These are phyloP conservation scores for Dryas drummondii DNA, from an alignment of 306 rosid genomes.

Conservation along the genomic window DNA sequence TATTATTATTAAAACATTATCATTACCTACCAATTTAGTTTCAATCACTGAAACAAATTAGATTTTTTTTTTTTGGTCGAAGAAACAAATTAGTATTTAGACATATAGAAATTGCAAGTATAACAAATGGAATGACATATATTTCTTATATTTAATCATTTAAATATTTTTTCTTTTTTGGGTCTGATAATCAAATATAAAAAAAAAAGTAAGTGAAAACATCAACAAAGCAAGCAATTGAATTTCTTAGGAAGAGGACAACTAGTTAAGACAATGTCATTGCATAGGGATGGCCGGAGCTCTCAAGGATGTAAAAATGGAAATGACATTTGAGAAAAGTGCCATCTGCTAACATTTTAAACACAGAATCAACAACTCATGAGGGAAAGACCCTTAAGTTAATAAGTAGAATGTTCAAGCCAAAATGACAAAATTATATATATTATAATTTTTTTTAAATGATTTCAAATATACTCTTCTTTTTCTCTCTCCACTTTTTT, in stretches of 20 bases:
- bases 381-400: not conserved
- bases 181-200: too few relatives aligned
- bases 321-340: not conserved
- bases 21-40: slow-evolving; percentile 10
- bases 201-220: too few relatives aligned
- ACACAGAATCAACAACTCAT: not conserved
- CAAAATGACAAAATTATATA: not conserved
- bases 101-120: too few relatives aligned
- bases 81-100: too few relatives aligned
- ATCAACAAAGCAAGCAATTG: not conserved
- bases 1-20: slow-evolving; percentile 2
- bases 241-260: slow-evolving; percentile 1
- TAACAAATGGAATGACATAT: too few relatives aligned
- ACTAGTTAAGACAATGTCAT: not conserved
- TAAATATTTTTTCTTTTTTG: too few relatives aligned
- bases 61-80: too few relatives aligned
- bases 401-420: not conserved
- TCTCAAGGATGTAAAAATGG: slow-evolving; percentile 7
- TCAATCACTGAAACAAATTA: not conserved
- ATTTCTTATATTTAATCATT: too few relatives aligned
- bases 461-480: not conserved
- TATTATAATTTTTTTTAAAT: not conserved
- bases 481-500: too few relatives aligned
- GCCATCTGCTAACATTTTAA: not conserved
- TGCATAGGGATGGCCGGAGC: slow-evolving; percentile 20